Evolutionary conservation across 73 alveolate genomes (phyloP).

Genomic region (Paramecium bursaria): DNA sequence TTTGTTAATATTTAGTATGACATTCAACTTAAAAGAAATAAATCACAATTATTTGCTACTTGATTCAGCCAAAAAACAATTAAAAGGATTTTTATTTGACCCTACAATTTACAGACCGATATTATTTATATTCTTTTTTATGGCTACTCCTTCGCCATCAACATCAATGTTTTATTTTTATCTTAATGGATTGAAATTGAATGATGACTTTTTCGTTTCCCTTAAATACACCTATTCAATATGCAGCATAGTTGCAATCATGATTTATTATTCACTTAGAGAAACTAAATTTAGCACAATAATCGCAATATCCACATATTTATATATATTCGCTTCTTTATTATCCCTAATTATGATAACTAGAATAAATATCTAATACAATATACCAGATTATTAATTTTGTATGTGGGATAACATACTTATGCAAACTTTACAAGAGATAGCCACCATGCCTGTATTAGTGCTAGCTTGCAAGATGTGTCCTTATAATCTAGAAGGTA

Average conservation of each 20-base stretch:
- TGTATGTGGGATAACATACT: constrained; percentile 63
- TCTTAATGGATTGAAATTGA: constrained; percentile 48
- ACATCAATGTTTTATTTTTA: constrained; percentile 68
- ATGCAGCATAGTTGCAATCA: constrained; percentile 78
- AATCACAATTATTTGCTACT: neutral
- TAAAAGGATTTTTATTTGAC: neutral
- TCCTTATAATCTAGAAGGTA: constrained; percentile 83
- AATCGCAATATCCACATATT: constrained; percentile 71
- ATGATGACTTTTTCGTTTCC: constrained; percentile 77
- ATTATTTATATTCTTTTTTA: constrained; percentile 58
- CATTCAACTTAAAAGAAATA: neutral
- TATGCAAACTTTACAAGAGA: constrained; percentile 71
- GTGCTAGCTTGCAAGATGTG: constrained; percentile 84
- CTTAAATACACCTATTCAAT: constrained; percentile 75
- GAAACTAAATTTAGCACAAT: constrained; percentile 71
- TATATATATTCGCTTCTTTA: constrained; percentile 65
- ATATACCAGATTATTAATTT: constrained; percentile 71
- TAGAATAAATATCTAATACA: constrained; percentile 56
- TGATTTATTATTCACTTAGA: constrained; percentile 73
- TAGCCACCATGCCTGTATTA: constrained; percentile 83
- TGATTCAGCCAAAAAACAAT: neutral
- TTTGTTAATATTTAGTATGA: neutral
- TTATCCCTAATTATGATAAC: constrained; percentile 74
- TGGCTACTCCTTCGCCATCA: constrained; percentile 67
- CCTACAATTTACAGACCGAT: constrained; percentile 58